Evolutionary conservation across 1,139 yeast genomes (phyloP), one percentile per base, ranked within the genome.

Genomic region (Martiniozyma asiatica): DNA sequence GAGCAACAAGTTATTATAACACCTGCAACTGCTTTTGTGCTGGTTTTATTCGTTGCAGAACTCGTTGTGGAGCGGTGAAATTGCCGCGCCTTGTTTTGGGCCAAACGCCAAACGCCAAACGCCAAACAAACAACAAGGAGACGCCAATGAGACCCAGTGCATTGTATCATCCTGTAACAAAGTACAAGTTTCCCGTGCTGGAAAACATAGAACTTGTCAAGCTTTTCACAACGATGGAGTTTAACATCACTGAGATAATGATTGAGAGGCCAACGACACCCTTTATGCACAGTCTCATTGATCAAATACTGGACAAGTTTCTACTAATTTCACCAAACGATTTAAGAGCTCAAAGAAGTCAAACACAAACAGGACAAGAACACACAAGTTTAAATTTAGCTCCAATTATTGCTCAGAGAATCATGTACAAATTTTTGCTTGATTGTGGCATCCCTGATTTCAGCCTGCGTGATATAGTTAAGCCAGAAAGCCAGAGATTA

Each of bases 371-470:
- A 6, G 43, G 36, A 10, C 39, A 38, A 18, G 34, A 34, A 5
- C 51, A 45, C 31, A 66, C 53, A 29, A 62, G 68, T 12, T 53
- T 66, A 36, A 55, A 57, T 30, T 46, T 72, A 6, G n/a, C n/a
- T n/a, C n/a, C n/a, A n/a, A 55, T 78, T 18, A 69, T 73, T 1
- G 55, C 78, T 20, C 78, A 74, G 37, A 56, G 74, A 27, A 68
- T 71, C 6, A 67, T 81, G 36, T 64, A 63, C 45, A 65, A 65
- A 42, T 80, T 82, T 47, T 63, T 81, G 42, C 62, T 64, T 31
- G 75, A 68, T 34, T 76, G 89, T 48, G 95, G 95, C 0, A 69
- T 84, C 4, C 63, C 69, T 35, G 94, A 85, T 51, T 79, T 84
- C 45, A 67, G 75, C 26, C 59, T 84, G 32, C 63, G 69, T 57